Evolutionary conservation across 352 stramenopile genomes (phyloP).

Genomic region (Phytopythium boreale): DNA sequence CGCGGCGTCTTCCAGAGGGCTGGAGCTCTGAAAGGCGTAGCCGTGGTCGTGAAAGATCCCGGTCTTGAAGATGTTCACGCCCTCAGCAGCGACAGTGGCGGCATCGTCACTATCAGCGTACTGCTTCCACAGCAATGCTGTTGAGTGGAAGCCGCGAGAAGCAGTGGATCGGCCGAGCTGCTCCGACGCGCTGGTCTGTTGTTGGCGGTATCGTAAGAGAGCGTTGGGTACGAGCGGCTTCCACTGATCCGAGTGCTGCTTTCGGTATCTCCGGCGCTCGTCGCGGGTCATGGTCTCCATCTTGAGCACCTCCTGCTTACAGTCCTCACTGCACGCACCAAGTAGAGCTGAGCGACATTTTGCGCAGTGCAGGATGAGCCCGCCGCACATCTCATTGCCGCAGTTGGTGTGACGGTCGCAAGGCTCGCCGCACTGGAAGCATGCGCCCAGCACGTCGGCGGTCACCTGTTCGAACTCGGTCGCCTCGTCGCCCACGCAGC

Average conservation of each 20-base stretch:
- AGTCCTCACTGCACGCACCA: slow-evolving; percentile 12
- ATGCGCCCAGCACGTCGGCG: slow-evolving; percentile 53
- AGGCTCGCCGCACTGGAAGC: slow-evolving; percentile 55
- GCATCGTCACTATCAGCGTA: not conserved
- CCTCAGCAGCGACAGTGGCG: not conserved
- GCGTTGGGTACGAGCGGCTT: slow-evolving; percentile 30
- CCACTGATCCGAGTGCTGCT: slow-evolving; percentile 27
- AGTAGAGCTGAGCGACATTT: not conserved
- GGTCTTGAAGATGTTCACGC: slow-evolving; percentile 16
- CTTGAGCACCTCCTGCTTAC: slow-evolving; percentile 30
- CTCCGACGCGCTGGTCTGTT: not conserved
- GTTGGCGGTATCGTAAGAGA: not conserved
- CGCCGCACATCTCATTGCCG: slow-evolving; percentile 58
- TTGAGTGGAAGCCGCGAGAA: not conserved
- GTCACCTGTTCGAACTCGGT: slow-evolving; percentile 47
- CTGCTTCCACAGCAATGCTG: not conserved
- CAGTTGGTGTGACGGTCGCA: slow-evolving; percentile 25
- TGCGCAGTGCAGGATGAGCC: slow-evolving; percentile 27
- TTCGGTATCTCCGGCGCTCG: slow-evolving; percentile 26
- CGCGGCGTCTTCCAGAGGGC: slow-evolving; percentile 16
- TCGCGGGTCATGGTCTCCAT: slow-evolving; percentile 31
- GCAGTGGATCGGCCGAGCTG: not conserved
- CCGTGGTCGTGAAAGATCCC: slow-evolving; percentile 20
- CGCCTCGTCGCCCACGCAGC: slow-evolving; percentile 38
- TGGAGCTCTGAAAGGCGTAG: slow-evolving; percentile 12